Conservation (phyloP, 495 filamentous ascomycete species). For the Parachaetomium inaequale region DNA sequence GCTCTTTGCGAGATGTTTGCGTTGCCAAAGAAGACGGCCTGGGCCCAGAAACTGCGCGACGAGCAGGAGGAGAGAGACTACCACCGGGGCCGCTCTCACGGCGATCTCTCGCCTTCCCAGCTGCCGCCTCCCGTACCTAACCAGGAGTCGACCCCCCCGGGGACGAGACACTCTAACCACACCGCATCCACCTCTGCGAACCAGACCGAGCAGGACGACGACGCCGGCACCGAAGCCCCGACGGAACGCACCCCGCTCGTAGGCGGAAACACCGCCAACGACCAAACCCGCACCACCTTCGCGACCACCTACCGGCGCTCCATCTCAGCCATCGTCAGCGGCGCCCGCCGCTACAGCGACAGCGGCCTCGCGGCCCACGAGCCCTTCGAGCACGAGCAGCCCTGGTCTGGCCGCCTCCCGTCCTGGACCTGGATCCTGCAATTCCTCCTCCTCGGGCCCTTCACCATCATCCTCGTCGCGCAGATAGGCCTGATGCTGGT, state of each 20-base stretch:
- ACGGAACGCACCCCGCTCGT: conserved; percentile 82
- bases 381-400: conserved; percentile 75
- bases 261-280: conserved; percentile 36
- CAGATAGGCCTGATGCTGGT: conserved; percentile 73
- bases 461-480: conserved; percentile 68
- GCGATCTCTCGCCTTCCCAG: conserved; percentile 26
- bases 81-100: conserved; percentile 23
- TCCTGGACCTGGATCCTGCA: conserved; percentile 83
- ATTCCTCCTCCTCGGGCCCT: conserved; percentile 73
- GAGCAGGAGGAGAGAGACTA: conserved; percentile 45
- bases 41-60: conserved; percentile 50
- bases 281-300: conserved; percentile 63
- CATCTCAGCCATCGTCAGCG: conserved; percentile 40
- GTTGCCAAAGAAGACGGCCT: conserved; percentile 66
- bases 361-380: conserved; percentile 16
- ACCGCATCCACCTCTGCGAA: conserved; percentile 25
- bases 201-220: conserved; percentile 42
- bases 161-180: conserved; percentile 19
- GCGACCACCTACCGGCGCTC: conserved; percentile 57
- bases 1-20: conserved; percentile 74
- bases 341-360: conserved; percentile 28
- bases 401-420: conserved; percentile 76
- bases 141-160: conserved; percentile 19
- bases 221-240: conserved; percentile 52
- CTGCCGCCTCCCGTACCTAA: conserved; percentile 21